Evolutionary conservation across 1,284 basidiomycete genomes (phyloP), one percentile per base, ranked within the genome.

Genomic region (Cryptococcus floricola): DNA sequence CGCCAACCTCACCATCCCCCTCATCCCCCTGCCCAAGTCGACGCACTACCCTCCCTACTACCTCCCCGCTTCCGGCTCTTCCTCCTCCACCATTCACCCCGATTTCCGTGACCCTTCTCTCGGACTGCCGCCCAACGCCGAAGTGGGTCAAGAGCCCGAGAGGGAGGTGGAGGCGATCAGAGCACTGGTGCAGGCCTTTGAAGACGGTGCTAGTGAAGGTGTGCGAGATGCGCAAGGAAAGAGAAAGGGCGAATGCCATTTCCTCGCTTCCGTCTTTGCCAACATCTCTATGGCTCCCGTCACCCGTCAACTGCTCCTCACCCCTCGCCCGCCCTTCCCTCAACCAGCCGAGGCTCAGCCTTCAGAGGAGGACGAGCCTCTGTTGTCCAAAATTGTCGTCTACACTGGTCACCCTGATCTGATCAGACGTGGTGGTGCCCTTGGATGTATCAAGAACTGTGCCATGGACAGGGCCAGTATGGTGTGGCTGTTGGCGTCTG

Each of bases 221-320:
- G 78, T 80, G 1, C 76, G 75, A 39, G 84, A 72, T 69, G 78
- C 65, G 75, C 73, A 74, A 57, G 71, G 69, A 12, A 74, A 74
- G 56, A 56, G 88, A 44, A 91, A 90, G 76, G 88, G 84, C 39
- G 82, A 86, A 57, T 81, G 94, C 37, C 87, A 96, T 76, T 97
- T 96, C 76, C 79, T 96, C 16, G 85, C 91, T 0, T 91, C 87
- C 57, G 91, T 95, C 4, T 94, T 96, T 71, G 91, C 91, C 14
- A 96, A 97, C 72, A 76, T 95, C 51, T 88, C 84, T 44, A 83
- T 85, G 66, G 56, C 73, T 12, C 73, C 74, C 8, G 61, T 71
- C n/a, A 74, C 75, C 8, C 57, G 75, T 19, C 60, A 61, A 0
- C 59, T 71, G 1, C 68, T 76, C 1, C 63, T 76, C 10, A 67